phyloP scores from a whole-genome alignment of 129 eudicot genomes.

The Flaveria sonorensis region DNA sequence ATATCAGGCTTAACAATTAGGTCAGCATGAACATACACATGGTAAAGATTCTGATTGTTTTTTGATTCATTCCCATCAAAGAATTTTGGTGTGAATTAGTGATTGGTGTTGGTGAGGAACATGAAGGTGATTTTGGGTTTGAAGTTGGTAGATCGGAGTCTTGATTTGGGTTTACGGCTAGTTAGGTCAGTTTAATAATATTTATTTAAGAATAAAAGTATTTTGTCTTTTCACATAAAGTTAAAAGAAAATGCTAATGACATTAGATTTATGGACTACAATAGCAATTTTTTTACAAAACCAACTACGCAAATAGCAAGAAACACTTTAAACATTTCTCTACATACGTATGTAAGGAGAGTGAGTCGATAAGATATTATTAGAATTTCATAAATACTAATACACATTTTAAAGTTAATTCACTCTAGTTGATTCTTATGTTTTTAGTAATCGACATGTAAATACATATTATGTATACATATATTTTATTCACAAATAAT shows the following conservation, averaged over 20 bases:
- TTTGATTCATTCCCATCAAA: slow-evolving; percentile 30
- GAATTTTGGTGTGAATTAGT: slow-evolving; percentile 60
- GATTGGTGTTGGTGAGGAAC: slow-evolving; percentile 67
- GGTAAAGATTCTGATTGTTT: slow-evolving; percentile 39
- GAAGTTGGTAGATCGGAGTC: slow-evolving; percentile 47
- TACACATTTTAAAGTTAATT: too few relatives aligned
- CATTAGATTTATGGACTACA: too few relatives aligned
- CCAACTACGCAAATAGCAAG: too few relatives aligned
- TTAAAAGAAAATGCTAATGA: too few relatives aligned
- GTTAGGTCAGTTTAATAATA: background rate
- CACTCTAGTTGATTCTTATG: background rate
- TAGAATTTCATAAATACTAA: too few relatives aligned
- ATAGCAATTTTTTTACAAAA: too few relatives aligned
- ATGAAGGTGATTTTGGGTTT: slow-evolving; percentile 79
- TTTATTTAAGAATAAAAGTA: too few relatives aligned
- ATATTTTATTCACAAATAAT: too few relatives aligned
- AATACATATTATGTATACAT: background rate
- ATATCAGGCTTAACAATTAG: slow-evolving; percentile 41
- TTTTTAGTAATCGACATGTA: background rate
- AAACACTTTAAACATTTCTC: too few relatives aligned
- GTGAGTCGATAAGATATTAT: too few relatives aligned
- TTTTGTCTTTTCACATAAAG: too few relatives aligned
- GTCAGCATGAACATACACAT: slow-evolving; percentile 75
- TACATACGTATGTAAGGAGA: too few relatives aligned
- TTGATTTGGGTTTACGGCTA: slow-evolving; percentile 40